These are phyloP conservation scores for Wickerhamomyces sp. DNA, from an alignment of 1,139 yeast genomes.

Conservation along the genomic window DNA sequence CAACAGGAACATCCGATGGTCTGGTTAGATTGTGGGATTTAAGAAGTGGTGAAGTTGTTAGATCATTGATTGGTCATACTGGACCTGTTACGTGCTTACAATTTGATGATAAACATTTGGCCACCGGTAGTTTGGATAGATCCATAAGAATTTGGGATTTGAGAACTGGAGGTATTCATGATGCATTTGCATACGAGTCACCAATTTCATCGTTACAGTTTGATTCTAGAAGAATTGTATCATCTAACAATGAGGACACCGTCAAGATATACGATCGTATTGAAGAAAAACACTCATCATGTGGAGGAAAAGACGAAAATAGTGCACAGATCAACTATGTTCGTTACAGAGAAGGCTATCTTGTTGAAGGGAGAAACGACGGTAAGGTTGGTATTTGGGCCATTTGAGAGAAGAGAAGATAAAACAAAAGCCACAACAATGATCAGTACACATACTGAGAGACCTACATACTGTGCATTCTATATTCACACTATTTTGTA, in stretches of 20 bases:
- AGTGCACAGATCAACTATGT: constrained; percentile 35
- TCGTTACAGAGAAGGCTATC: constrained; percentile 53
- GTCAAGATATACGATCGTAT: constrained; percentile 54
- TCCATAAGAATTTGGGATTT: constrained; percentile 70
- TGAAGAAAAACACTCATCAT: constrained; percentile 45
- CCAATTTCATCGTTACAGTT: constrained; percentile 51
- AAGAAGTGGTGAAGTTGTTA: constrained; percentile 61
- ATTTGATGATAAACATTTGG: constrained; percentile 58
- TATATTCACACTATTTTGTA: no score
- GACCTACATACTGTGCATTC: no score
- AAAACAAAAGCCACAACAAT: neutral
- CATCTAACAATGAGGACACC: constrained; percentile 42
- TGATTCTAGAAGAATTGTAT: constrained; percentile 49
- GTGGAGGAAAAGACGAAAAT: constrained; percentile 35
- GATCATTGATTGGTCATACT: constrained; percentile 65
- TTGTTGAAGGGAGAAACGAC: constrained; percentile 55
- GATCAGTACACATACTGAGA: no score
- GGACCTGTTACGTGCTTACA: constrained; percentile 65
- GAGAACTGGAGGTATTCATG: constrained; percentile 56
- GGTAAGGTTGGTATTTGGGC: constrained; percentile 64
- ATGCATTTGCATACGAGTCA: constrained; percentile 52
- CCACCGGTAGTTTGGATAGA: constrained; percentile 62
- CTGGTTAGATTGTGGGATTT: constrained; percentile 72
- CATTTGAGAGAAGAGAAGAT: constrained; percentile 15
- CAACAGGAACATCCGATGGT: constrained; percentile 75